These are phyloP conservation scores for Melanogaster broomeanus DNA, from an alignment of 768 basidiomycete species.

Conservation along the genomic window DNA sequence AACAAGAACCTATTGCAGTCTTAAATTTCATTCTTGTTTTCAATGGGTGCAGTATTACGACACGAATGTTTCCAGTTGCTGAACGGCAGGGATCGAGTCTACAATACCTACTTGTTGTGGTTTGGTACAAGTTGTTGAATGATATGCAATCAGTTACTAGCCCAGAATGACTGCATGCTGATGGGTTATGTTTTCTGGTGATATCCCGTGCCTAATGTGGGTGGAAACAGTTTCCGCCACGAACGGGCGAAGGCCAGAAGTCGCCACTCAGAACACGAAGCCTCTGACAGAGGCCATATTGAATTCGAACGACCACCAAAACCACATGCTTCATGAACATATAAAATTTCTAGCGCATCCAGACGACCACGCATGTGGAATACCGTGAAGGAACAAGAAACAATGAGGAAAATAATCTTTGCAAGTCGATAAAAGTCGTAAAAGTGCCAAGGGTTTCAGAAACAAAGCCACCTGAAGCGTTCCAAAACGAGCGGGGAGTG, in stretches of 20 bases:
- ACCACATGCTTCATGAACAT: too few relatives aligned
- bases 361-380: conserved; percentile 7
- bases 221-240: too few relatives aligned
- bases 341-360: conserved; percentile 8
- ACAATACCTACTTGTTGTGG: too few relatives aligned
- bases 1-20: background rate
- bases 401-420: conserved; percentile 4
- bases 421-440: conserved; percentile 24
- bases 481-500: conserved; percentile 22
- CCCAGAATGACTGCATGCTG: too few relatives aligned
- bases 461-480: conserved; percentile 12
- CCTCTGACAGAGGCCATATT: too few relatives aligned
- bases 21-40: conserved; percentile 5
- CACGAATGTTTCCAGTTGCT: background rate
- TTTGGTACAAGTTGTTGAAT: too few relatives aligned
- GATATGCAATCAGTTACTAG: too few relatives aligned
- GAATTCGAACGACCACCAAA: too few relatives aligned
- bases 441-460: conserved; percentile 15
- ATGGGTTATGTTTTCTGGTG: too few relatives aligned
- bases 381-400: conserved; percentile 11
- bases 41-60: conserved; percentile 9
- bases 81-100: background rate
- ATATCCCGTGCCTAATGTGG: too few relatives aligned
- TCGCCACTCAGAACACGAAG: too few relatives aligned
- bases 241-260: too few relatives aligned